These are phyloP conservation scores for Theileria sp. DNA, from an alignment of 169 alveolate genomes.

Conservation along the genomic window DNA sequence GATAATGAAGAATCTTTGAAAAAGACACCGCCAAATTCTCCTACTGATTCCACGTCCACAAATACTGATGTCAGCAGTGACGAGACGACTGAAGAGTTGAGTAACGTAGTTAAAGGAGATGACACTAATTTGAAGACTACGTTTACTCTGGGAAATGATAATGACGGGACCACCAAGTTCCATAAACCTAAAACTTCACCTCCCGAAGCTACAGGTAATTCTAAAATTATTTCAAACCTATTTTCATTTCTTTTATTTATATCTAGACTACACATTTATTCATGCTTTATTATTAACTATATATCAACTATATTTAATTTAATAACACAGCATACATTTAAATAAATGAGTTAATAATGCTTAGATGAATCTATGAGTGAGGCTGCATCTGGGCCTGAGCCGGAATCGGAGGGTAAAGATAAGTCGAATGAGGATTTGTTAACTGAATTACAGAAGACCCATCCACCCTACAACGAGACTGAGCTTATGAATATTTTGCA, in stretches of 20 bases:
- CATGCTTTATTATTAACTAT: not conserved
- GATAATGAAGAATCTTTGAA: constrained; percentile 4
- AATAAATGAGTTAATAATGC: not conserved
- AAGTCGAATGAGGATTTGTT: constrained; percentile 17
- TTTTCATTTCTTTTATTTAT: not conserved
- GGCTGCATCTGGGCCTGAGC: constrained; percentile 1
- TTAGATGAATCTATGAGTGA: constrained; percentile 1
- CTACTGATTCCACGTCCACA: not conserved
- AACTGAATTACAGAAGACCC: not conserved
- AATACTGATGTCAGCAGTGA: not conserved
- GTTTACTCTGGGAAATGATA: not conserved
- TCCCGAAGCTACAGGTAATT: not conserved
- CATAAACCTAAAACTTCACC: not conserved
- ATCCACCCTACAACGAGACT: constrained; percentile 33
- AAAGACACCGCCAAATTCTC: not conserved
- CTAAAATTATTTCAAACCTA: not conserved
- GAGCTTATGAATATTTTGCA: constrained; percentile 33
- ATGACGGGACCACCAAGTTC: not conserved
- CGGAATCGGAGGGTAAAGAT: not conserved
- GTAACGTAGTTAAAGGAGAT: not conserved
- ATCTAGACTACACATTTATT: not conserved
- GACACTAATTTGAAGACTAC: constrained; percentile 3
- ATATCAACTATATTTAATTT: not conserved
- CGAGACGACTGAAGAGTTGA: not conserved
- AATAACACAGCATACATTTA: not conserved